Evolutionary conservation across 2,329 filamentous ascomycete genomes (phyloP).

Genomic region (Keithomyces neogunnii): DNA sequence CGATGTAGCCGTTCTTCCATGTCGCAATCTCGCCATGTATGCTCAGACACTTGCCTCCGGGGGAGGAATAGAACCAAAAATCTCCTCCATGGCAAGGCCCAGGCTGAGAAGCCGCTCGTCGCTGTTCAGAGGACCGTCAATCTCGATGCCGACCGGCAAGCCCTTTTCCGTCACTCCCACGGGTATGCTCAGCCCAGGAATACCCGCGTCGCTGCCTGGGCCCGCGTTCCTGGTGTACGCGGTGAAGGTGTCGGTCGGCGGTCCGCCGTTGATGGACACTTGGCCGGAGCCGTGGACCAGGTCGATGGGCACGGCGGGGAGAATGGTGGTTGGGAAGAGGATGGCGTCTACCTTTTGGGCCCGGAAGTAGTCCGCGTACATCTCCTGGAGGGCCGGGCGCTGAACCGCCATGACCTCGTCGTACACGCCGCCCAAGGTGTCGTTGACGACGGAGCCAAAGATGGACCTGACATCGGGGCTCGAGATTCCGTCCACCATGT

Average conservation of each 20-base stretch:
- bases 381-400: conserved; percentile 10
- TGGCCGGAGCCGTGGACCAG: conserved; percentile 8
- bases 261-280: conserved; percentile 11
- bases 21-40: background rate
- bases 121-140: conserved; percentile 10
- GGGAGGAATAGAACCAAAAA: conserved; percentile 8
- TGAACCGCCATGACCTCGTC: conserved; percentile 7
- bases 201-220: conserved; percentile 11
- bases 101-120: conserved; percentile 8
- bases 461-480: conserved; percentile 1
- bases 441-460: background rate
- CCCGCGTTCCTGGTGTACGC: conserved; percentile 8
- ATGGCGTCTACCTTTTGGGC: conserved; percentile 7
- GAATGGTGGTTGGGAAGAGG: conserved; percentile 10
- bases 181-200: conserved; percentile 11
- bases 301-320: conserved; percentile 11
- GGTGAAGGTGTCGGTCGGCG: conserved; percentile 6
- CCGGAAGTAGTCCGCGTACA: conserved; percentile 9
- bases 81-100: conserved; percentile 9
- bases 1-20: no score
- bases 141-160: conserved; percentile 11
- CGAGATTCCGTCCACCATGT: conserved; percentile 7
- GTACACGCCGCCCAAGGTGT: conserved; percentile 3
- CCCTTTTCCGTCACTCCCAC: conserved; percentile 5
- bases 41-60: background rate